These are phyloP conservation scores for Amanita phalloides DNA, from an alignment of 768 basidiomycete genomes.

Conservation along the genomic window DNA sequence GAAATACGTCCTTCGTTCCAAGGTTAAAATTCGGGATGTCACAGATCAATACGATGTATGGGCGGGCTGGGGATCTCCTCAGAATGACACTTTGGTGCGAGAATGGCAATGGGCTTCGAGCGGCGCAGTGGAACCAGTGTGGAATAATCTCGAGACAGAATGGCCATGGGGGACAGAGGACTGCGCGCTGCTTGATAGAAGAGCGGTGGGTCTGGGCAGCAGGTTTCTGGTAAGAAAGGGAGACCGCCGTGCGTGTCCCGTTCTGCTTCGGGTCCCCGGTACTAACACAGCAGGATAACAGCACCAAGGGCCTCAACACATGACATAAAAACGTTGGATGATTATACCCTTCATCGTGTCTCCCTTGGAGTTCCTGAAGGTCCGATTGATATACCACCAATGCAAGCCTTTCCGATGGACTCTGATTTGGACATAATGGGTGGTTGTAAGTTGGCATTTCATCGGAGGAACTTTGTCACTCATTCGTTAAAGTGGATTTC, in stretches of 20 bases:
- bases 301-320: conserved; percentile 38
- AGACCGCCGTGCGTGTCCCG: conserved; percentile 50
- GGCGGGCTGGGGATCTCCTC: conserved; percentile 62
- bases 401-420: conserved; percentile 85
- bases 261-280: neutral
- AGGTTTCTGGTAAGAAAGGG: conserved; percentile 64
- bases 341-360: conserved; percentile 73
- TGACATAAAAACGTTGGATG: conserved; percentile 38
- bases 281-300: conserved; percentile 26
- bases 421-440: conserved; percentile 94
- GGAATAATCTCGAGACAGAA: conserved; percentile 29
- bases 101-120: conserved; percentile 50
- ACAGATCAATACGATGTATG: conserved; percentile 74
- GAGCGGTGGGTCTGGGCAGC: conserved; percentile 72
- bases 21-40: conserved; percentile 74
- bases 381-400: conserved; percentile 57
- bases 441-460: conserved; percentile 49
- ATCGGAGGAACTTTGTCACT: conserved; percentile 5
- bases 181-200: conserved; percentile 45
- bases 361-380: conserved; percentile 86
- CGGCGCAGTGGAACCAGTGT: conserved; percentile 69
- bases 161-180: conserved; percentile 56
- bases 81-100: conserved; percentile 16
- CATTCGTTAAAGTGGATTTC: conserved; percentile 61
- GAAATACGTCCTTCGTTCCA: conserved; percentile 79